Evolutionary conservation across 768 basidiomycete species (phyloP).

Genomic region (Boletus rufocinnamomeus): DNA sequence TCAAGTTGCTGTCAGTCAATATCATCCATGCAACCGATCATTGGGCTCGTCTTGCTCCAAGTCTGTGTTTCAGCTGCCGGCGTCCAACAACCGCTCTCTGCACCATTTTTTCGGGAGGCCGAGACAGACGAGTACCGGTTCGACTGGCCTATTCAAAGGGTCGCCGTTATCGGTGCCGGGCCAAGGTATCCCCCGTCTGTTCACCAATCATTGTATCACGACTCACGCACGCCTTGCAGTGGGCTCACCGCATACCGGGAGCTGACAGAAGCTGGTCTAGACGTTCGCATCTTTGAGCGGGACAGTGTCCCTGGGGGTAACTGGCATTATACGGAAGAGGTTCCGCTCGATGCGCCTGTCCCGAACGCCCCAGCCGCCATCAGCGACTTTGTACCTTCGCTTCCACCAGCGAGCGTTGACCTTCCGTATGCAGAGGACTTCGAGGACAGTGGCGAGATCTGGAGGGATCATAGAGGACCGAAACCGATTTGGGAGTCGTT

Average conservation of each 20-base stretch:
- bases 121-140: constrained; percentile 2
- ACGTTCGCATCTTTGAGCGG: background rate
- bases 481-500: constrained; percentile 21
- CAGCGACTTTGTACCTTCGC: background rate
- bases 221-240: constrained; percentile 6
- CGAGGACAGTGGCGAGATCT: constrained; percentile 7
- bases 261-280: constrained; percentile 16
- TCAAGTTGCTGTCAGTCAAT: background rate
- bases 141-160: constrained; percentile 9
- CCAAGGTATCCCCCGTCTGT: constrained; percentile 7
- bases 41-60: background rate
- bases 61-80: background rate
- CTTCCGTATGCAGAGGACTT: background rate
- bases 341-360: background rate
- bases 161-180: constrained; percentile 19
- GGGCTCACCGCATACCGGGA: constrained; percentile 16
- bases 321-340: background rate
- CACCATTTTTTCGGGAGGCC: background rate
- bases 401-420: background rate
- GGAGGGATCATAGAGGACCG: constrained; percentile 13
- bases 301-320: background rate
- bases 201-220: background rate
- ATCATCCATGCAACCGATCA: background rate
- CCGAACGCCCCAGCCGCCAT: constrained; percentile 3
- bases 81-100: constrained; percentile 1